Base-by-base conservation (phyloP, 306 rosid genomes). In the Trifolium pratense region DNA sequence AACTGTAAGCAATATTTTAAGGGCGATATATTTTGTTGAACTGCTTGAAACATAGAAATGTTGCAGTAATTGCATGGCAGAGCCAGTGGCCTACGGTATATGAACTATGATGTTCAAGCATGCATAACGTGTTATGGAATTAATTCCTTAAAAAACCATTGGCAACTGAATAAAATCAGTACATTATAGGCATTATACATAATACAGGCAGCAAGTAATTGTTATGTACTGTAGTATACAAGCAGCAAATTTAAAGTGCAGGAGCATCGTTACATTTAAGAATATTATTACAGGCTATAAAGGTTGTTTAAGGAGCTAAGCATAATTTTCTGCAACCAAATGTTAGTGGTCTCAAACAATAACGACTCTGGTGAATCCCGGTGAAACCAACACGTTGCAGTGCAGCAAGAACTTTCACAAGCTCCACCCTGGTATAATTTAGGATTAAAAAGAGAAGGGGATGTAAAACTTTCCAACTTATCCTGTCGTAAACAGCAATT, bases 341-440 rank as follows among this genome's bases (percentile, higher is more conserved):
- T 9, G 60, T 26, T n/a, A 6, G 21, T 45, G 58, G 8, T 67
- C 58, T 46, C 58, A 26, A 67, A 67, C 72, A 49, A 66, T 52
- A 20, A 53, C 7, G 53, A 46, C 36, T 66, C 36, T 20, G 3
- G 37, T 66, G 20, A 26, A 46, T 15, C 72, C 25, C 26, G 4
- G 5, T 7, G 36, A 52, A 37, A 9, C 10, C 23, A 53, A 16
- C 37, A 52, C 20, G 26, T 21, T 71, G 76, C 76, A 37, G 65
- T 51, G 63, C 40, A 36, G 39, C 29, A 23, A 74, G 7, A 46
- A 72, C 2, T 29, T 73, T 61, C 26, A 46, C 51, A 52, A 8
- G 48, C 64, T 43, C 12, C 51, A 42, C 3, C 67, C 16, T 8
- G 8, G 46, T 13, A 31, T 57, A 57, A 1, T 57, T 57, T 17